These are phyloP conservation scores for Scedosporium dehoogii DNA, from an alignment of 2,329 filamentous ascomycete genomes.

Conservation along the genomic window DNA sequence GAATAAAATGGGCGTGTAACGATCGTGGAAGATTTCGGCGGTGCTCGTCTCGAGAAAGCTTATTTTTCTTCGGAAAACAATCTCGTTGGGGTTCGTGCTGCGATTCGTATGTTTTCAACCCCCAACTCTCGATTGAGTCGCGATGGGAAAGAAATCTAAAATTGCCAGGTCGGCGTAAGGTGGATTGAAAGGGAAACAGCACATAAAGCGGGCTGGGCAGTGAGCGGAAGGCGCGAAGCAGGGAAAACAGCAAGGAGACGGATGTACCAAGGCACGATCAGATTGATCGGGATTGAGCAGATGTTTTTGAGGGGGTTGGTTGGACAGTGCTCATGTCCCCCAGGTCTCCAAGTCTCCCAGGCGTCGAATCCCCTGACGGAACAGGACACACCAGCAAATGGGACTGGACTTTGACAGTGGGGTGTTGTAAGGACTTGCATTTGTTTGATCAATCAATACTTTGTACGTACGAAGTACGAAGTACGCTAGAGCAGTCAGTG, in stretches of 20 bases:
- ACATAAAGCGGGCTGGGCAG: not conserved
- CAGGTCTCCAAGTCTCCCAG: not conserved
- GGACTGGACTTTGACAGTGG: too few species aligned
- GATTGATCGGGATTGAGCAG: not conserved
- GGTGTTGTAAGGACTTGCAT: too few species aligned
- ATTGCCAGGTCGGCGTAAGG: not conserved
- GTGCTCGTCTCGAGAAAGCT: not conserved
- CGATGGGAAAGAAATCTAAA: not conserved
- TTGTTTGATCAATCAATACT: too few species aligned
- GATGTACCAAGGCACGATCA: not conserved
- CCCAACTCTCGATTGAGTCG: not conserved
- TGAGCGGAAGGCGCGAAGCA: not conserved
- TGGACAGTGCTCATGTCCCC: not conserved
- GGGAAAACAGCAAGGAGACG: not conserved
- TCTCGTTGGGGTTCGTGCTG: not conserved
- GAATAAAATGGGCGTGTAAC: not conserved
- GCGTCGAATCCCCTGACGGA: not conserved
- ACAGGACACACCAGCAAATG: not conserved
- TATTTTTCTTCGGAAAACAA: not conserved
- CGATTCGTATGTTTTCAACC: not conserved
- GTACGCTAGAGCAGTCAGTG: too few species aligned
- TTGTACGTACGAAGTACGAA: too few species aligned
- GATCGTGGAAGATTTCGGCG: not conserved
- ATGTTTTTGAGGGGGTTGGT: not conserved
- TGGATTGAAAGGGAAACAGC: not conserved